Conservation (phyloP, 306 rosid species). For the Cyclanthera cordifolia region DNA sequence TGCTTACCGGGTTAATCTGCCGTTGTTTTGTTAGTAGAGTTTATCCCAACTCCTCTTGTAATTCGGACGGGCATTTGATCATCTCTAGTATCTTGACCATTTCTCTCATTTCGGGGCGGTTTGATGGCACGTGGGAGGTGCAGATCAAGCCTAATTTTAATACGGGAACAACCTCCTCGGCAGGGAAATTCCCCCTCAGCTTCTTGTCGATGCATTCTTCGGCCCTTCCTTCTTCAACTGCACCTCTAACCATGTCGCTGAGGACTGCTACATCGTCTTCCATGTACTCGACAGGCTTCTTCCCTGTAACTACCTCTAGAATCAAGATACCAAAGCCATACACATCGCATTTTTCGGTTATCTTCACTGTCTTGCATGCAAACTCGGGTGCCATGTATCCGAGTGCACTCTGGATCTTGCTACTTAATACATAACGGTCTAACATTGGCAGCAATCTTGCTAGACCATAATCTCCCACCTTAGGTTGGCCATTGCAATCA, state of each 20-base stretch:
- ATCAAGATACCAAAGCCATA: slow-evolving; percentile 83
- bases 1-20: neutral
- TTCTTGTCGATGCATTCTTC: slow-evolving; percentile 75
- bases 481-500: slow-evolving; percentile 64
- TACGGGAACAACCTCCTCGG: slow-evolving; percentile 77
- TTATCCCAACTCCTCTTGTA: slow-evolving; percentile 67
- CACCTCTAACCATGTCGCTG: slow-evolving; percentile 85
- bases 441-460: slow-evolving; percentile 89
- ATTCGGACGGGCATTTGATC: slow-evolving; percentile 86
- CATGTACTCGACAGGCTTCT: slow-evolving; percentile 92
- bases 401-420: slow-evolving; percentile 91
- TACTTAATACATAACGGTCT: slow-evolving; percentile 79
- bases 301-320: slow-evolving; percentile 78
- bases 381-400: slow-evolving; percentile 99
- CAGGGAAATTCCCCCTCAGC: slow-evolving; percentile 69
- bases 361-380: slow-evolving; percentile 86
- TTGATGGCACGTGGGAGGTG: slow-evolving; percentile 93
- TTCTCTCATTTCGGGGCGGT: slow-evolving; percentile 93
- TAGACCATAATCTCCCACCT: slow-evolving; percentile 83
- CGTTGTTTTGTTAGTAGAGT: neutral
- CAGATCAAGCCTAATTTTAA: slow-evolving; percentile 82
- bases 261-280: slow-evolving; percentile 96
- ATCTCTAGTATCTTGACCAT: slow-evolving; percentile 86
- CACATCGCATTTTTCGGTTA: slow-evolving; percentile 83
- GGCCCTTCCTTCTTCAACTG: slow-evolving; percentile 78